Percentiles rank a stretch among this genome's conserved stretches.
phyloP scores from a whole-genome alignment of 768 basidiomycete species.

The Mycena olivaceomarginata region DNA sequence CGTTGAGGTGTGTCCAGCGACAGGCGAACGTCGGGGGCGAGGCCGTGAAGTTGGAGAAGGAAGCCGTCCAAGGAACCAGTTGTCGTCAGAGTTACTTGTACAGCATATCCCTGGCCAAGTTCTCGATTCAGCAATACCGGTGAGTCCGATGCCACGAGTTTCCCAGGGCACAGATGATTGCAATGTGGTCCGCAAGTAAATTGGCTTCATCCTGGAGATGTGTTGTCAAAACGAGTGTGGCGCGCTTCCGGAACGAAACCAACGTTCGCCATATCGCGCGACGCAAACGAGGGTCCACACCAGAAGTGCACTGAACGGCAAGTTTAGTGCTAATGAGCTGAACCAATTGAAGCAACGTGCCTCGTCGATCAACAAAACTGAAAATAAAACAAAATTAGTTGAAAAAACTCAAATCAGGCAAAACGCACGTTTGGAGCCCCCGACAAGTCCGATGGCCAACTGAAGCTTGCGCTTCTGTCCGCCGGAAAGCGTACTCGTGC shows the following conservation, averaged over 20 bases:
- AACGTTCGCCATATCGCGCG: constrained; percentile 87
- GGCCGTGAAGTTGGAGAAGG: constrained; percentile 61
- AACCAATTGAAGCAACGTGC: constrained; percentile 26
- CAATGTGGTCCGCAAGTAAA: constrained; percentile 84
- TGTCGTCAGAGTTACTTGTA: constrained; percentile 69
- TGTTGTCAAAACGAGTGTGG: constrained; percentile 80
- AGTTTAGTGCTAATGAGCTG: background rate
- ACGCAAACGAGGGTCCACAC: constrained; percentile 88
- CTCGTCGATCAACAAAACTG: constrained; percentile 78
- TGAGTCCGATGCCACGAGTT: constrained; percentile 82
- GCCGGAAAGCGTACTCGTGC: constrained; percentile 81
- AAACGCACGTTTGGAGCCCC: constrained; percentile 64
- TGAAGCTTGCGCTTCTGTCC: constrained; percentile 92
- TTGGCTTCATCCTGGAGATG: constrained; percentile 69
- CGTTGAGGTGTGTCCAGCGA: constrained; percentile 65
- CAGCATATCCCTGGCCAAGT: constrained; percentile 83
- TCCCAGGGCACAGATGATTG: constrained; percentile 84
- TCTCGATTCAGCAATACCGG: constrained; percentile 85
- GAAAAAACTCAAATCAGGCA: too few relatives aligned
- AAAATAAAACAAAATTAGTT: background rate
- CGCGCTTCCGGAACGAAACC: constrained; percentile 79
- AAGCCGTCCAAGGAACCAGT: constrained; percentile 55
- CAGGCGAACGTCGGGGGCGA: constrained; percentile 67
- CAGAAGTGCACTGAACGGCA: constrained; percentile 75
- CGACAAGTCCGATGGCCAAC: constrained; percentile 83